Evolutionary conservation across 768 basidiomycete species (phyloP).

Genomic region (Hygrocybe coccinea): DNA sequence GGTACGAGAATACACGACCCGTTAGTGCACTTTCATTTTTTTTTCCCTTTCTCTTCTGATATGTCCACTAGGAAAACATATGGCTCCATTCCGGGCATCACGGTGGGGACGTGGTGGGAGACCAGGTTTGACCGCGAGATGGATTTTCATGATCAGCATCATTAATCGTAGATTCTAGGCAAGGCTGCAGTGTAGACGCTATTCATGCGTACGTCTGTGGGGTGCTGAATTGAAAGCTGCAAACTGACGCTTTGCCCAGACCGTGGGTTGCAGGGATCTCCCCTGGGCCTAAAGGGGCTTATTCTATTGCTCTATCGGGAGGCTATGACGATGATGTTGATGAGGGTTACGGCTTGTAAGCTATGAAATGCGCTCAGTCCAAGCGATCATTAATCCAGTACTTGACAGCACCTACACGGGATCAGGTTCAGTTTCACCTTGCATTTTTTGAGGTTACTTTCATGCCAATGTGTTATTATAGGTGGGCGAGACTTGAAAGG

Average conservation of each 20-base stretch:
- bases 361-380: slow-evolving; percentile 12
- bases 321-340: slow-evolving; percentile 87
- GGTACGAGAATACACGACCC: slow-evolving; percentile 43
- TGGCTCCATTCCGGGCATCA: slow-evolving; percentile 74
- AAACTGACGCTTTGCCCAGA: slow-evolving; percentile 32
- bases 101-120: slow-evolving; percentile 82
- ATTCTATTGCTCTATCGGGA: slow-evolving; percentile 83
- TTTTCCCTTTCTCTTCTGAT: background rate
- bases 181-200: slow-evolving; percentile 66
- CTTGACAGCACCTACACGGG: slow-evolving; percentile 69
- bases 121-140: slow-evolving; percentile 23
- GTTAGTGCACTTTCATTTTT: slow-evolving; percentile 34
- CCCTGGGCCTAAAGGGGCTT: slow-evolving; percentile 61
- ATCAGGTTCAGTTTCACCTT: slow-evolving; percentile 45
- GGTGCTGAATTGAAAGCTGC: background rate
- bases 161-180: slow-evolving; percentile 28
- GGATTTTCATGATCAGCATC: background rate
- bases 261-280: slow-evolving; percentile 84
- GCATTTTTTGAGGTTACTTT: background rate
- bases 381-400: background rate
- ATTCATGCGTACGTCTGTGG: slow-evolving; percentile 74
- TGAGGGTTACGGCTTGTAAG: slow-evolving; percentile 76
- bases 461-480: slow-evolving; percentile 17
- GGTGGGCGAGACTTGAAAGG: slow-evolving; percentile 87
- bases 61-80: slow-evolving; percentile 56